A percentile compares a stretch with the other conserved stretches of the same genome.
phyloP scores from a whole-genome alignment of 2,329 filamentous ascomycete genomes.

The Pyrenochaeta sp. region DNA sequence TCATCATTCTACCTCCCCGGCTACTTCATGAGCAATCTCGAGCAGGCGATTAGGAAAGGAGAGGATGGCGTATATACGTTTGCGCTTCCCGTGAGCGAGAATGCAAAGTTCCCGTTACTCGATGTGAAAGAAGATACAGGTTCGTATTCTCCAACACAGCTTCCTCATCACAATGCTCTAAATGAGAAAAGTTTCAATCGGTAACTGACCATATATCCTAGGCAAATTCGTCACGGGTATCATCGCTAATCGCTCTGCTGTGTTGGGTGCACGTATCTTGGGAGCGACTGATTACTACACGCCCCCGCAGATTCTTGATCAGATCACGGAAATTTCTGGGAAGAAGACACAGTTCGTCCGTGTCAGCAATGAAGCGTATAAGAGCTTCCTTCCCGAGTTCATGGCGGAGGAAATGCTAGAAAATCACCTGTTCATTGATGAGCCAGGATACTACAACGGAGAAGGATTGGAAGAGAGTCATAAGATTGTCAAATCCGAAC shows the following conservation, averaged over 20 bases:
- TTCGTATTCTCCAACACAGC: conserved; percentile 35
- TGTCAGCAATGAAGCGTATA: conserved; percentile 49
- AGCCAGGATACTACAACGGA: conserved; percentile 63
- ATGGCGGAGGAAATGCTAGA: conserved; percentile 61
- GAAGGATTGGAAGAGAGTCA: conserved; percentile 52
- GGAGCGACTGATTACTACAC: conserved; percentile 49
- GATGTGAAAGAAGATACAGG: conserved; percentile 56
- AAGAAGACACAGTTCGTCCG: conserved; percentile 18
- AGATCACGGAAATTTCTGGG: conserved; percentile 39
- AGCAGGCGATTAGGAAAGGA: conserved; percentile 13
- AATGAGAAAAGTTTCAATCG: conserved; percentile 20
- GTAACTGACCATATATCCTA: conserved; percentile 29
- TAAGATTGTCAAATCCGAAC: not conserved
- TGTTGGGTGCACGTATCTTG: conserved; percentile 55
- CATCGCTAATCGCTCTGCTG: conserved; percentile 13
- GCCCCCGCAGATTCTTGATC: conserved; percentile 29
- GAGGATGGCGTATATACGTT: conserved; percentile 28
- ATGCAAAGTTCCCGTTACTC: conserved; percentile 52
- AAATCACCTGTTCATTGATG: conserved; percentile 62
- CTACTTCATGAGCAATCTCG: conserved; percentile 64
- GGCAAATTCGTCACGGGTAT: conserved; percentile 38
- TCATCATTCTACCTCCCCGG: conserved; percentile 61
- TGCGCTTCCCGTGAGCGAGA: conserved; percentile 9
- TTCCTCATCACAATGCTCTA: not conserved
- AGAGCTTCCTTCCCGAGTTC: conserved; percentile 49